phyloP scores from a whole-genome alignment of 106 monocot species.

The Dendrobium chrysotoxum region DNA sequence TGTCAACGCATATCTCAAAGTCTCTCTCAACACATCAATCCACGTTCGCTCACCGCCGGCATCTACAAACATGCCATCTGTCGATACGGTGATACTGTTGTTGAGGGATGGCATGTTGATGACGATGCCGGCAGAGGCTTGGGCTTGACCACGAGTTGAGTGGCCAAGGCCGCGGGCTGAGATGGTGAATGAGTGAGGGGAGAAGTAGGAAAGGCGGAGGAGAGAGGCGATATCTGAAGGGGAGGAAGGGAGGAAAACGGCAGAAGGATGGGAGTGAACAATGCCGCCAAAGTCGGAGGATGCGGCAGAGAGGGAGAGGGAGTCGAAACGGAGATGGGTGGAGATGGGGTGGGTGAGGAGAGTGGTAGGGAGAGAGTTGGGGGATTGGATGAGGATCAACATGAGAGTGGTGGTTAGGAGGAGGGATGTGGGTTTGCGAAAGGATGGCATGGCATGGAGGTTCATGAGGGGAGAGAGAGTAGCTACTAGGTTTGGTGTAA shows the following conservation, averaged over 20 bases:
- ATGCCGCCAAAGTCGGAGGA: conserved; percentile 43
- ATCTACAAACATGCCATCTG: conserved; percentile 26
- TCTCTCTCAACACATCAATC: conserved; percentile 48
- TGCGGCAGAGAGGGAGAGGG: conserved; percentile 13
- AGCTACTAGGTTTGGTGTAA: neutral
- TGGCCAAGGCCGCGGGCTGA: conserved; percentile 59
- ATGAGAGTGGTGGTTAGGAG: neutral
- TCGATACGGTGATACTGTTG: conserved; percentile 23
- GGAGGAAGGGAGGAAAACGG: conserved; percentile 35
- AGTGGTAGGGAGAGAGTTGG: conserved; percentile 11
- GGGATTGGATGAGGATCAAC: conserved; percentile 6
- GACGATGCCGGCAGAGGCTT: conserved; percentile 25
- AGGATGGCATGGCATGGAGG: neutral
- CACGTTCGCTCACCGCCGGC: conserved; percentile 57
- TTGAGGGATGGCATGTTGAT: conserved; percentile 26
- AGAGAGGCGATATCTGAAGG: conserved; percentile 31
- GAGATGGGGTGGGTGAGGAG: conserved; percentile 28
- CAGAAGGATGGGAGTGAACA: conserved; percentile 15
- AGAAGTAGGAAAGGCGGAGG: conserved; percentile 24
- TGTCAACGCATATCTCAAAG: conserved; percentile 28
- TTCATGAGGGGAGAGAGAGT: neutral
- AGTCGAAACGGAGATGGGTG: conserved; percentile 20
- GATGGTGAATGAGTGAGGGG: conserved; percentile 31
- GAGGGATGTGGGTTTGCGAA: neutral
- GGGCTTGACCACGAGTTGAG: conserved; percentile 50